phyloP scores from a whole-genome alignment of 176 grass and related monocot species.

The Musa beccarii region DNA sequence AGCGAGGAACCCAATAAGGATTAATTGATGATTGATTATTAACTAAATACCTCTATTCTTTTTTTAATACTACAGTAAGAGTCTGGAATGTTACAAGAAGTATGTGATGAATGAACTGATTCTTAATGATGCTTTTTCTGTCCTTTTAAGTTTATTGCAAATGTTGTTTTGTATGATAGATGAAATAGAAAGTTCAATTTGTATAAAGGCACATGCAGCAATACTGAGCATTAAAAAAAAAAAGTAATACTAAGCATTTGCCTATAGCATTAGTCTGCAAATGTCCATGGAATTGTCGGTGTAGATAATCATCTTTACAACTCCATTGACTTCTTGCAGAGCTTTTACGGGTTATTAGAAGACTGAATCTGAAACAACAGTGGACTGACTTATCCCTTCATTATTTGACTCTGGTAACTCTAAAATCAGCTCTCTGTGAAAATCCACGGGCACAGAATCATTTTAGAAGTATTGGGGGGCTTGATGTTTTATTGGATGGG shows the following conservation, averaged over 20 bases:
- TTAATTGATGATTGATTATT: no score
- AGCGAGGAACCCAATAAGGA: no score
- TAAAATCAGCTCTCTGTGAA: slow-evolving; percentile 60
- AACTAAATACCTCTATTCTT: no score
- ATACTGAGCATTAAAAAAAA: background rate
- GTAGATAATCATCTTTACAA: background rate
- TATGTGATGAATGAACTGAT: no score
- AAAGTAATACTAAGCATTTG: background rate
- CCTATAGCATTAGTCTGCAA: background rate
- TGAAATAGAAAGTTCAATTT: no score
- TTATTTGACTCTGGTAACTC: slow-evolving; percentile 62
- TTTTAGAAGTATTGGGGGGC: slow-evolving; percentile 92
- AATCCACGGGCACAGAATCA: slow-evolving; percentile 81
- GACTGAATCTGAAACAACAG: slow-evolving; percentile 68
- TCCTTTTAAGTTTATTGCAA: no score
- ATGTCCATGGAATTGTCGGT: background rate
- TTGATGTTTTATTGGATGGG: slow-evolving; percentile 84
- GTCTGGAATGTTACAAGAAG: no score
- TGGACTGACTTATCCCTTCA: slow-evolving; percentile 71
- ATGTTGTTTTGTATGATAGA: no score
- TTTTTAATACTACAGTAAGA: no score
- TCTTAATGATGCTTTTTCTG: no score
- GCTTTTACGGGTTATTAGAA: slow-evolving; percentile 70
- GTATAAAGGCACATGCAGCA: background rate
- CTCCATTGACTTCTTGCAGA: slow-evolving; percentile 36